phyloP scores from a whole-genome alignment of 1,284 basidiomycete genomes.

The Cerrena zonata region DNA sequence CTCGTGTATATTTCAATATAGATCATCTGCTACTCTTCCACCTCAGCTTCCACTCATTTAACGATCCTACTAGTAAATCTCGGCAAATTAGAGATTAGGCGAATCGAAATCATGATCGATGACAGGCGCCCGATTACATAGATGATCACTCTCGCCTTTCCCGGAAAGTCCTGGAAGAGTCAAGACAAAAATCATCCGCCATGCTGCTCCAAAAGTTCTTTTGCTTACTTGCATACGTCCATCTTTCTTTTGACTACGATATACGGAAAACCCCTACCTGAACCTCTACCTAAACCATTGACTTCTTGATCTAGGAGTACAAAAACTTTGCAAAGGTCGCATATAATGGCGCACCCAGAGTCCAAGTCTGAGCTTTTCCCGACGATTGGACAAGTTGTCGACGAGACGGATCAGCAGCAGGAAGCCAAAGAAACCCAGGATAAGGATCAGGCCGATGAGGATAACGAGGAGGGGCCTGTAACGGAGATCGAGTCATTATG shows the following conservation, averaged over 20 bases:
- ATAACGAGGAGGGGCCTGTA: constrained; percentile 59
- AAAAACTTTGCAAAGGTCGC: not conserved
- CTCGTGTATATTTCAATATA: not conserved
- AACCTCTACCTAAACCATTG: not conserved
- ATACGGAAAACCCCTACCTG: too few relatives aligned
- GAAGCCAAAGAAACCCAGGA: constrained; percentile 19
- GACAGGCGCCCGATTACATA: not conserved
- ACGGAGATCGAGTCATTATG: constrained; percentile 89
- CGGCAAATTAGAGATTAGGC: too few relatives aligned
- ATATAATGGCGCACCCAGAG: not conserved
- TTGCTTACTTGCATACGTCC: not conserved
- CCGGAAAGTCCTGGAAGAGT: not conserved
- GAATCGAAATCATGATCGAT: too few relatives aligned
- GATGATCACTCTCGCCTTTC: not conserved
- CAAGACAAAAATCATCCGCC: not conserved
- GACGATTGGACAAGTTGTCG: constrained; percentile 41
- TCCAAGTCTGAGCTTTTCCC: constrained; percentile 36
- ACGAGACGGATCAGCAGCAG: constrained; percentile 32
- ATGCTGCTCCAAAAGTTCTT: not conserved
- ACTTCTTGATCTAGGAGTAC: too few relatives aligned
- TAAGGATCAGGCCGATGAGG: constrained; percentile 27
- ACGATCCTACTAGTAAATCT: too few relatives aligned
- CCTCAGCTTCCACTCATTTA: too few relatives aligned
- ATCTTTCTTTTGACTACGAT: too few relatives aligned
- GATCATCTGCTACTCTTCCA: too few relatives aligned